Conservation (phyloP, 345 rosid species). For the Erodium maritimum region DNA sequence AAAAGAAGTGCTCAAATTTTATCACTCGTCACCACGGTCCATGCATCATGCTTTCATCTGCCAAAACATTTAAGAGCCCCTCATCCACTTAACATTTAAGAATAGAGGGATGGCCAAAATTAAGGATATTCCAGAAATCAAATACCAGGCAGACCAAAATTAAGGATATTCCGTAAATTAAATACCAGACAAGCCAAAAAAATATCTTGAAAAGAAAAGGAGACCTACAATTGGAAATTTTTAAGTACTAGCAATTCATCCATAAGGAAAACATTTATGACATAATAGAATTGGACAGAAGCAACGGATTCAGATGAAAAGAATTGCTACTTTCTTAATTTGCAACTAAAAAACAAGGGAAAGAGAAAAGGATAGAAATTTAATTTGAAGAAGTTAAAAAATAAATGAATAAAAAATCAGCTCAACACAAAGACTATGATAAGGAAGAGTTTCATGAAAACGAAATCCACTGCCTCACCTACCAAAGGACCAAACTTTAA, state of each 20-base stretch:
- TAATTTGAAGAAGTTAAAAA: not conserved
- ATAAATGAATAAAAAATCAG: not conserved
- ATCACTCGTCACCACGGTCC: conserved; percentile 10
- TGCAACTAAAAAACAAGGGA: not conserved
- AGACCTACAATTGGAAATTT: not conserved
- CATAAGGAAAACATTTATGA: not conserved
- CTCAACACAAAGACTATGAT: not conserved
- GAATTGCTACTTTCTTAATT: not conserved
- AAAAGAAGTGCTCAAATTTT: conserved; percentile 11
- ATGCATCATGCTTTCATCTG: conserved; percentile 8
- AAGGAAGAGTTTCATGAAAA: not conserved
- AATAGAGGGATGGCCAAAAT: not conserved
- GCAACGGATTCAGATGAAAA: not conserved
- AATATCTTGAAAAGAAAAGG: not conserved
- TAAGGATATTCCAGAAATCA: not conserved
- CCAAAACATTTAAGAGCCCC: not conserved
- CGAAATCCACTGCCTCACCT: not conserved
- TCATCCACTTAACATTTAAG: not conserved
- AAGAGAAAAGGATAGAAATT: not conserved
- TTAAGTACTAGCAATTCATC: not conserved
- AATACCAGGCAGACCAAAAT: not conserved
- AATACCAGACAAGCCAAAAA: not conserved
- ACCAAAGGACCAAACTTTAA: not conserved
- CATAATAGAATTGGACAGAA: too few relatives aligned
- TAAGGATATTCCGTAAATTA: not conserved